Evolutionary conservation across 2,329 filamentous ascomycete genomes (phyloP), one percentile per base, ranked within the genome.

Genomic region (Neobulgaria alba): DNA sequence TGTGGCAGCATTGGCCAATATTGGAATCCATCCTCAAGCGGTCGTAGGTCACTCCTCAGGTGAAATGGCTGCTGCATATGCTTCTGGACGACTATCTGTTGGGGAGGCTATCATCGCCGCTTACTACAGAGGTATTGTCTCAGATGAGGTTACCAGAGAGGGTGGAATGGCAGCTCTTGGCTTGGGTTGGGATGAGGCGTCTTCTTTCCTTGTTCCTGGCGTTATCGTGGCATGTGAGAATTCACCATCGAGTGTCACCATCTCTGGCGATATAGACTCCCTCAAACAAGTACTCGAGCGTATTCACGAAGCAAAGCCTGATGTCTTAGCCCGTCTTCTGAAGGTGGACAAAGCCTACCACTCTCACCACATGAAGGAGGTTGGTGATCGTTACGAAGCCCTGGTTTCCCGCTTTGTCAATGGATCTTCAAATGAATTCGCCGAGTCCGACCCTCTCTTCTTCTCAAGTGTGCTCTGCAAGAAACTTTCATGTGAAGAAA

Each of bases 21-120:
- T 61, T 58, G 59, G 58, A 1, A 53, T 71, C 18, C 47, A 41
- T 3, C 63, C 67, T 0, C 35, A 45, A 0, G 58, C 54, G 2
- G 65, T 68, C 0, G 54, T 61, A 2, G 66, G 68, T 2, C 68
- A 71, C 48, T 69, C 65, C 10, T 19, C 16, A 10, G 33, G 33
- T 5, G 68, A 72, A 42, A 68, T 71, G 21, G 67, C 53, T 2
- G 68, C 68, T 1, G 67, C 68, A 0, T 70, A 65, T 39, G 57
- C 65, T 1, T 48, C 61, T 1, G 62, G 60, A 2, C 51, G 52
- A 8, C 31, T 67, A 0, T 52, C 51, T 5, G 44, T 47, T 3
- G 43, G 52, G 2, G 51, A 58, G 20, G 63, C 63, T n/a, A 52
- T 60, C 55, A 58, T 61, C 1, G 59, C 67, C 5, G 72, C 72